Evolutionary conservation across 306 rosid genomes (phyloP).

Genomic region (Castanospermum australe): DNA sequence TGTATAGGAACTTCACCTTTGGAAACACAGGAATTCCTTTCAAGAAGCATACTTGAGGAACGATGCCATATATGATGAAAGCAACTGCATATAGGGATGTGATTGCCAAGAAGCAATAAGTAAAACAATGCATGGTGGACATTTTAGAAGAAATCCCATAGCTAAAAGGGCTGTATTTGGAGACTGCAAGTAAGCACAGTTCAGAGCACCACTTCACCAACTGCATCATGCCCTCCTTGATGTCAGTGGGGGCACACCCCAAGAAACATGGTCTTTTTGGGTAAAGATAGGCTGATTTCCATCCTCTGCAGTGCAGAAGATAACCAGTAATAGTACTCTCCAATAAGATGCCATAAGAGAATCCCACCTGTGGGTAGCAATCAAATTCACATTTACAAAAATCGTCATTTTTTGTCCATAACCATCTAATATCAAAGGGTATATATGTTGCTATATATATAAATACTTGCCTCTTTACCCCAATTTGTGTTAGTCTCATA

Average conservation of each 20-base stretch:
- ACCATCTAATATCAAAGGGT: neutral
- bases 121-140: slow-evolving; percentile 17
- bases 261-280: slow-evolving; percentile 45
- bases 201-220: slow-evolving; percentile 43
- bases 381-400: neutral
- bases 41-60: slow-evolving; percentile 45
- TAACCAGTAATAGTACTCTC: slow-evolving; percentile 42
- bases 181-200: slow-evolving; percentile 28
- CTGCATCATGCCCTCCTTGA: slow-evolving; percentile 43
- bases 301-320: slow-evolving; percentile 40
- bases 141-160: slow-evolving; percentile 39
- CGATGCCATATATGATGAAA: slow-evolving; percentile 38
- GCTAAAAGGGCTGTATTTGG: slow-evolving; percentile 38
- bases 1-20: slow-evolving; percentile 11
- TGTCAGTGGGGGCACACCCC: slow-evolving; percentile 46
- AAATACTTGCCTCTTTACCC: slow-evolving; percentile 46
- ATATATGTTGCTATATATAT: neutral
- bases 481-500: slow-evolving; percentile 43
- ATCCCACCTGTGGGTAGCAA: slow-evolving; percentile 27
- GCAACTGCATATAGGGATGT: slow-evolving; percentile 26
- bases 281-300: slow-evolving; percentile 44
- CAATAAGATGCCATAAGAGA: slow-evolving; percentile 36
- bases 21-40: slow-evolving; percentile 43
- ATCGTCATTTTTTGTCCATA: neutral
- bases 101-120: slow-evolving; percentile 27